Evolutionary conservation across 2,329 filamentous ascomycete species (phyloP), one percentile per base, ranked within the genome.

Genomic region (Grosmannia huntii): DNA sequence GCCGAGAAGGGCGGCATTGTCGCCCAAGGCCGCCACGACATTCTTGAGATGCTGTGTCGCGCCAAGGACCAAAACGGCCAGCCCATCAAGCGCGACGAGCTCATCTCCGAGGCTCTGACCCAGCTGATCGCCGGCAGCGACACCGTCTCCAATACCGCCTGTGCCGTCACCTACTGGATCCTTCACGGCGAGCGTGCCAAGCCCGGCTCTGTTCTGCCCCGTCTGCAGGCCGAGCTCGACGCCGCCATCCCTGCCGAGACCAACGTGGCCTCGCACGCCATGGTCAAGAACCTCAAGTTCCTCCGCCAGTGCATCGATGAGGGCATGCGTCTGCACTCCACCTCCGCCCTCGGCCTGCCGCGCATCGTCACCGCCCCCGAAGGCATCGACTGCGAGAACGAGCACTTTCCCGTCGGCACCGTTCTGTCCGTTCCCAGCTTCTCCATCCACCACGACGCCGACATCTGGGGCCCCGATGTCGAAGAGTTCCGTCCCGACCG

Each of bases 381-480:
- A 41, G 60, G 60, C 33, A 41, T 62, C 16, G 16, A 23, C 11
- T 60, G 51, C 33, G 52, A 44, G 1, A 19, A 59, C 4, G 54
- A 58, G 25, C 57, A 57, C 27, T 62, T 62, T 49, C 60, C 60
- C 16, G n/a, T 51, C 10, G 60, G 60, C 28, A 62, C 60, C 2
- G 60, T 62, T n/a, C 21, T 62, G 6, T 62, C 60, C 2, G 58
- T 60, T 14, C 60, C 60, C 5, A 60, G 58, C 55, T 62, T 53
- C n/a, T 53, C 60, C 4, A 28, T 62, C 25, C 60, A 62, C 57
- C 60, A 62, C 53, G 60, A 61, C 21, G 52, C 57, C 31, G 54
- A 46, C 7, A 61, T 69, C 52, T 68, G 66, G 66, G 66, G 65
- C 11, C 58, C 65, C 10, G 64, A 68, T 48, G 66, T 62, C 9